Conservation (phyloP, 2,329 filamentous ascomycete genomes). For the Neurospora sp. region DNA sequence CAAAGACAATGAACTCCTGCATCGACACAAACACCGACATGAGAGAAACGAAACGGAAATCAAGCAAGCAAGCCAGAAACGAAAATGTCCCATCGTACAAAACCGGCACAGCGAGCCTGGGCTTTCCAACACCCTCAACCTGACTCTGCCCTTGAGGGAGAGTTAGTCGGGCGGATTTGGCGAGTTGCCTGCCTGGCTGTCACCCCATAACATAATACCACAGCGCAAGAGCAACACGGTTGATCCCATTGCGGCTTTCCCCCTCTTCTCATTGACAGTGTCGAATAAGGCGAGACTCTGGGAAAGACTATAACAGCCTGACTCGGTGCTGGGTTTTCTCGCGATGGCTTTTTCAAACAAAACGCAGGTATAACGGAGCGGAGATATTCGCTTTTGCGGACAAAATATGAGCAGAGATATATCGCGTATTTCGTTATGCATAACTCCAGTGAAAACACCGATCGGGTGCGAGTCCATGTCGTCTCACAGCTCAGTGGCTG, state of each 20-base stretch:
- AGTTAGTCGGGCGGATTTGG: background rate
- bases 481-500: background rate
- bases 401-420: background rate
- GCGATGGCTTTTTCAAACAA: background rate
- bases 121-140: background rate
- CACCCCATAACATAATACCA: background rate
- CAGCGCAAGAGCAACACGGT: background rate
- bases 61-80: background rate
- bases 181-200: background rate
- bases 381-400: background rate
- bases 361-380: background rate
- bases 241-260: background rate
- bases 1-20: background rate
- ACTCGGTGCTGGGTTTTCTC: background rate
- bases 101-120: background rate
- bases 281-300: background rate
- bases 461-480: background rate
- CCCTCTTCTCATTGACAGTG: background rate
- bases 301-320: background rate
- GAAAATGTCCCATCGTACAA: background rate
- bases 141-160: background rate
- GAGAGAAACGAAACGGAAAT: background rate
- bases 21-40: background rate
- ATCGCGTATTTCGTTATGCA: background rate
- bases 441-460: background rate